Evolutionary conservation across 169 alveolate genomes (phyloP).

Genomic region (Plasmodium billcollinsi): DNA sequence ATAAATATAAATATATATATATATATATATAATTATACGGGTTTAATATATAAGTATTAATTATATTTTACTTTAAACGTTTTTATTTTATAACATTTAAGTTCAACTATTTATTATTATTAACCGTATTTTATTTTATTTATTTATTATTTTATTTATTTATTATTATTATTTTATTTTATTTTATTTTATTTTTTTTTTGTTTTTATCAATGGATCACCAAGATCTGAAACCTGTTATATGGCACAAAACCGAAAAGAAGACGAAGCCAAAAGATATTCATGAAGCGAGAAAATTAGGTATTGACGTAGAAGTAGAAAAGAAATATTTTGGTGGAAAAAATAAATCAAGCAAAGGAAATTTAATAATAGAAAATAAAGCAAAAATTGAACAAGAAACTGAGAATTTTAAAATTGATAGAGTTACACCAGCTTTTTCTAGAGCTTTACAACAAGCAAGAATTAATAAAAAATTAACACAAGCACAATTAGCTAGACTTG

Average conservation of each 20-base stretch:
- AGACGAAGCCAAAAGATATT: constrained; percentile 48
- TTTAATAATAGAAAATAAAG: constrained; percentile 79
- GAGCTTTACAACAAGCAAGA: constrained; percentile 86
- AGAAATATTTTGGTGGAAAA: constrained; percentile 58
- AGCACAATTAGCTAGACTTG: constrained; percentile 81
- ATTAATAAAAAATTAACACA: constrained; percentile 77
- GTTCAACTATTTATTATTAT: too few species aligned
- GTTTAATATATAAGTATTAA: too few species aligned
- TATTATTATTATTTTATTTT: too few species aligned
- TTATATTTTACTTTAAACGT: too few species aligned
- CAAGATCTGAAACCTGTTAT: constrained; percentile 74
- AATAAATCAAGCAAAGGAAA: constrained; percentile 71
- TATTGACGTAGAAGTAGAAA: constrained; percentile 64
- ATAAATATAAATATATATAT: too few species aligned
- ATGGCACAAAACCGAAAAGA: constrained; percentile 61
- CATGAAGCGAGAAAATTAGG: constrained; percentile 61
- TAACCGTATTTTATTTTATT: too few species aligned
- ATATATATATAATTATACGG: too few species aligned
- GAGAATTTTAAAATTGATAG: constrained; percentile 85
- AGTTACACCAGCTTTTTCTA: constrained; percentile 82
- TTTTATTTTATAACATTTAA: too few species aligned
- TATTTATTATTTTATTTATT: too few species aligned
- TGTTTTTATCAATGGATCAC: constrained; percentile 26
- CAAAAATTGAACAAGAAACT: constrained; percentile 85
- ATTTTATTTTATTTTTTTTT: too few species aligned